A percentile compares a stretch with the other conserved stretches of the same genome.
Conservation (phyloP, 345 rosid genomes). For the Eutrema yunnanense region DNA sequence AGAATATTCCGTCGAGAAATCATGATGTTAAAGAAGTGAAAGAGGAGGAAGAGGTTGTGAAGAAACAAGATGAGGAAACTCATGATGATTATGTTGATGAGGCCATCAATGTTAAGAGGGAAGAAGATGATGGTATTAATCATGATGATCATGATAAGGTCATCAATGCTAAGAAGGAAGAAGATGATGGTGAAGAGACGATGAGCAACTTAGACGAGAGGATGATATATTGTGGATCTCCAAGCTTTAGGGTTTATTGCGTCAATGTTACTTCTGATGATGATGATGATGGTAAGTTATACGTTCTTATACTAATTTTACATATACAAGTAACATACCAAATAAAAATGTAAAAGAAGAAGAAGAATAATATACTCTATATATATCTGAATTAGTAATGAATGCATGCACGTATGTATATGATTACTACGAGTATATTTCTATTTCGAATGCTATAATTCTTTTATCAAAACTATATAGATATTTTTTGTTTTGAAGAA, state of each 20-base stretch:
- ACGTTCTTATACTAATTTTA: not conserved
- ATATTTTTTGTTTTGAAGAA: too few species aligned
- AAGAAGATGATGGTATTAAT: not conserved
- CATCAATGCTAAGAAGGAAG: not conserved
- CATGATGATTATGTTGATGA: not conserved
- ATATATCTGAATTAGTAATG: not conserved
- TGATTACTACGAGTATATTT: not conserved
- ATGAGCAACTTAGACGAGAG: slow-evolving; percentile 18
- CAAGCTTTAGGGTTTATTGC: slow-evolving; percentile 46
- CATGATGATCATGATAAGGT: not conserved
- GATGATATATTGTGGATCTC: slow-evolving; percentile 33
- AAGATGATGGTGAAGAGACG: not conserved
- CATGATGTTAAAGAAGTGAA: slow-evolving; percentile 3
- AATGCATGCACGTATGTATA: not conserved
- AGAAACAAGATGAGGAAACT: slow-evolving; percentile 17
- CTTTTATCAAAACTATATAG: not conserved
- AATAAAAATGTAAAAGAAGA: not conserved
- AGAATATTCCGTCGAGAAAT: not conserved
- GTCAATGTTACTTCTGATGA: slow-evolving; percentile 13
- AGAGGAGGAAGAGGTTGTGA: slow-evolving; percentile 11
- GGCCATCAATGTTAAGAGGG: not conserved
- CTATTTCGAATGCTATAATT: not conserved
- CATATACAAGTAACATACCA: not conserved
- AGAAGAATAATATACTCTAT: not conserved
- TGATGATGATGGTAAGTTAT: slow-evolving; percentile 21